Base-by-base conservation (phyloP, 768 basidiomycete species). In the Polyporus arcularius region DNA sequence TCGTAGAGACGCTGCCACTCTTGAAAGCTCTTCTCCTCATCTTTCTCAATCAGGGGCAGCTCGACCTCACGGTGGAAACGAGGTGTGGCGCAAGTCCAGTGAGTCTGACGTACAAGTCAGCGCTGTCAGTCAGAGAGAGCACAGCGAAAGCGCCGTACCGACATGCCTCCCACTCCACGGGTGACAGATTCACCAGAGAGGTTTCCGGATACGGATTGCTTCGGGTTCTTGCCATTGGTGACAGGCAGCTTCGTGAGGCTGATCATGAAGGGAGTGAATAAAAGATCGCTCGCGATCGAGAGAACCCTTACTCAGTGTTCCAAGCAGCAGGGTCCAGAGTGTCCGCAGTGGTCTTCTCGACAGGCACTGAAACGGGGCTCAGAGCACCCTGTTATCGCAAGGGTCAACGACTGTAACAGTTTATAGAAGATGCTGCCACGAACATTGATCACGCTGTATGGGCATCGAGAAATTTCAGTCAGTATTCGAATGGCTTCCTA, bases 131-230 rank as follows among this genome's bases (percentile, higher is more conserved):
- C n/a, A 9, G 32, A 47, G 26, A 38, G 32, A 18, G 16, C 10
- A 42, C 8, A 10, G 18, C 3, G 39, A 31, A 46, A 45, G 12
- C 26, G 48, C 55, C 47, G 56, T 69, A 66, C 5, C 15, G 60
- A 47, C 70, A 71, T 71, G 11, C 70, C 70, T 1, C 70, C 70
- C n/a, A 71, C 70, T 15, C 63, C 57, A 32, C 68, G 66, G 4
- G 70, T 69, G 28, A 71, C 65, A n/a, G 68, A 62, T 45, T 68
- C 59, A 7, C 63, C 68, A 9, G 55, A 60, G 3, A 71, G 51
- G 54, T 71, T 71, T 15, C 47, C 41, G 32, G 61, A 62, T 4
- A 35, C 32, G 32, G 5, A 4, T 35, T 35, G 32, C 32, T 35
- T 35, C 32, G 5, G 62, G 55, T 32, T 67, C 18, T 60, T 70